These are phyloP conservation scores for Berberis vulgaris DNA, from an alignment of 164 flowering plant genomes.

Conservation along the genomic window DNA sequence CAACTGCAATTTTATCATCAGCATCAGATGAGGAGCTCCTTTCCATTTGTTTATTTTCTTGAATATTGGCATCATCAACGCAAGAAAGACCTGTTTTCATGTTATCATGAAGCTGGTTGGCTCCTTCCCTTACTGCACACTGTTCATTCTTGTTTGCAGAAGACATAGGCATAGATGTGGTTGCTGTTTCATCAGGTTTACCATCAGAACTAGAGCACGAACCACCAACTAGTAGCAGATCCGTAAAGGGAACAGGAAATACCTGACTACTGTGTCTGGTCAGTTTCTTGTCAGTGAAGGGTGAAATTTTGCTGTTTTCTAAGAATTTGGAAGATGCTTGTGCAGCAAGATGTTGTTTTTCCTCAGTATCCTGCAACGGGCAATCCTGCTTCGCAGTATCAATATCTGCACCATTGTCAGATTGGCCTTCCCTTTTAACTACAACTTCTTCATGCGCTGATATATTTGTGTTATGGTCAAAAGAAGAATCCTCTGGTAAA, in stretches of 20 bases:
- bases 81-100: background rate
- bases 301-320: background rate
- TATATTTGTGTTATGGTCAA: slow-evolving; percentile 20
- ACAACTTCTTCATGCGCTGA: slow-evolving; percentile 18
- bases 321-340: too few relatives aligned
- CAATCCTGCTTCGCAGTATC: slow-evolving; percentile 15
- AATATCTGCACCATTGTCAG: slow-evolving; percentile 18
- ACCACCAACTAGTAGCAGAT: slow-evolving; percentile 19
- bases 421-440: slow-evolving; percentile 8
- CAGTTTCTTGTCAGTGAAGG: slow-evolving; percentile 8
- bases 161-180: slow-evolving; percentile 2
- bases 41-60: slow-evolving; percentile 6
- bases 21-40: background rate
- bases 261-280: slow-evolving; percentile 12
- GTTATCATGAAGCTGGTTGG: slow-evolving; percentile 9
- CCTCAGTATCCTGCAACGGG: too few relatives aligned
- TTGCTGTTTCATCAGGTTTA: slow-evolving; percentile 13
- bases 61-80: slow-evolving; percentile 2
- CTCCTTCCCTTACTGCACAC: background rate
- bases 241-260: background rate
- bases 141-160: slow-evolving; percentile 8
- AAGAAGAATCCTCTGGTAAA: slow-evolving; percentile 22
- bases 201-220: slow-evolving; percentile 18
- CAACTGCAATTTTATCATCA: too few relatives aligned
- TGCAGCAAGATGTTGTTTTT: too few relatives aligned